These are phyloP conservation scores for Calvatia gigantea DNA, from an alignment of 768 basidiomycete species.

Conservation along the genomic window DNA sequence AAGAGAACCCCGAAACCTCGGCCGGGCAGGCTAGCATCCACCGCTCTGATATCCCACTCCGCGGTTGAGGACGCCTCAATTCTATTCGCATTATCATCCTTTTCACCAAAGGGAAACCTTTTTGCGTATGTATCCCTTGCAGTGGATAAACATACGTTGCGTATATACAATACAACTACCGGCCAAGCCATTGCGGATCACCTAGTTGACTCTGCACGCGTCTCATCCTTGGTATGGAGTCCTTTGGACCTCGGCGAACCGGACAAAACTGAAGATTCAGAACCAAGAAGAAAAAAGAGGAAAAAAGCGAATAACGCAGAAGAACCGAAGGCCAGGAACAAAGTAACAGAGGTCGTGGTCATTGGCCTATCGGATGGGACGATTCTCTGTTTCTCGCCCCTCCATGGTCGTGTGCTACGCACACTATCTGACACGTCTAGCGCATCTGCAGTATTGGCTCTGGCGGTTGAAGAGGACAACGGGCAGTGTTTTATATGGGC, in stretches of 20 bases:
- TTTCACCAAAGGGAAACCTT: constrained; percentile 52
- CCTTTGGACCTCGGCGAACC: constrained; percentile 26
- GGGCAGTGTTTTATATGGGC: constrained; percentile 45
- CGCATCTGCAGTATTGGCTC: constrained; percentile 47
- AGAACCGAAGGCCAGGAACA: constrained; percentile 21
- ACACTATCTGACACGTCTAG: constrained; percentile 55
- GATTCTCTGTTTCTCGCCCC: constrained; percentile 59
- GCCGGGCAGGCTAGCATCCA: constrained; percentile 48
- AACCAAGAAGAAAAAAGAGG: constrained; percentile 53
- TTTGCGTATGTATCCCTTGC: constrained; percentile 64
- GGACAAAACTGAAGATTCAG: constrained; percentile 20
- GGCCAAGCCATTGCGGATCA: constrained; percentile 56
- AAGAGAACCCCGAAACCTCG: constrained; percentile 58
- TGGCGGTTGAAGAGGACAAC: constrained; percentile 30
- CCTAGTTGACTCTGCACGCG: constrained; percentile 50
- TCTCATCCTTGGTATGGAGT: constrained; percentile 54
- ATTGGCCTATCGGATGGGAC: constrained; percentile 61
- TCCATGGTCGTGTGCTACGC: constrained; percentile 50
- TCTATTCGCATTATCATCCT: constrained; percentile 46
- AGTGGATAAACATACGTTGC: constrained; percentile 69
- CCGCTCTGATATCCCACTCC: constrained; percentile 54
- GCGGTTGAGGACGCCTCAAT: constrained; percentile 44
- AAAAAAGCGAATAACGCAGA: constrained; percentile 37
- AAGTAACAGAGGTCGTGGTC: constrained; percentile 41
- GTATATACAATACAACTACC: constrained; percentile 58